Conservation (phyloP, 129 eudicot genomes). For the Escallonia rubra region DNA sequence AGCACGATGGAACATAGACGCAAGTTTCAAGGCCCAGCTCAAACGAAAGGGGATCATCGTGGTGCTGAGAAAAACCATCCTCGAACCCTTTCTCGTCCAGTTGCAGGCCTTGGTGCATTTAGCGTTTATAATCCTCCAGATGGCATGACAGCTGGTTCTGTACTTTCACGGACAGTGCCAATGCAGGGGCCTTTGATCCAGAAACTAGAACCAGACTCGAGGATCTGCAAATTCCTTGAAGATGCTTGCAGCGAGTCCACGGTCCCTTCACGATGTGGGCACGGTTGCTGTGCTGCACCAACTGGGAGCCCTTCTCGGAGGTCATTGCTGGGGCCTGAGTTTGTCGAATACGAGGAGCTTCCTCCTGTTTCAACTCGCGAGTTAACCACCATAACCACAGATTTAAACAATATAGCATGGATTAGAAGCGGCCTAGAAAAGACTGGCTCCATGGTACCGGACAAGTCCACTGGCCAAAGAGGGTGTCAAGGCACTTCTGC, state of each 20-base stretch:
- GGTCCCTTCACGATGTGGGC: constrained; percentile 59
- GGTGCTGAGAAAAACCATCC: constrained; percentile 3
- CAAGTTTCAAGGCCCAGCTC: constrained; percentile 14
- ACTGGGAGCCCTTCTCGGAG: constrained; percentile 13
- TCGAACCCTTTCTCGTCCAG: constrained; percentile 36
- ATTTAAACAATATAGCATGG: constrained; percentile 68
- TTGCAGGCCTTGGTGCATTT: constrained; percentile 59
- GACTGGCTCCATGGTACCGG: background rate
- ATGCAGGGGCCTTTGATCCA: constrained; percentile 51
- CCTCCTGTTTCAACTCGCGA: constrained; percentile 45
- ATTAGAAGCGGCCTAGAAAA: constrained; percentile 69
- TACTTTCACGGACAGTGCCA: constrained; percentile 23
- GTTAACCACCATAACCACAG: constrained; percentile 54
- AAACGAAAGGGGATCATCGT: background rate
- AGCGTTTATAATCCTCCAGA: constrained; percentile 28
- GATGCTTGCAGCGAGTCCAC: constrained; percentile 34
- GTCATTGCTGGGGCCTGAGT: constrained; percentile 71
- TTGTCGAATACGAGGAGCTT: constrained; percentile 63
- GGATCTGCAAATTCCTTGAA: constrained; percentile 40
- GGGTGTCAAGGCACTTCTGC: constrained; percentile 11
- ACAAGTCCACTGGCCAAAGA: constrained; percentile 11
- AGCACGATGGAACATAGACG: constrained; percentile 9
- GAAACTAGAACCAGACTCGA: constrained; percentile 33
- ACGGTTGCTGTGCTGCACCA: constrained; percentile 58
- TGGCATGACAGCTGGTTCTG: constrained; percentile 12